Base-by-base conservation (phyloP, 805 yeast species). In the Hanseniaspora pseudoguilliermondii region DNA sequence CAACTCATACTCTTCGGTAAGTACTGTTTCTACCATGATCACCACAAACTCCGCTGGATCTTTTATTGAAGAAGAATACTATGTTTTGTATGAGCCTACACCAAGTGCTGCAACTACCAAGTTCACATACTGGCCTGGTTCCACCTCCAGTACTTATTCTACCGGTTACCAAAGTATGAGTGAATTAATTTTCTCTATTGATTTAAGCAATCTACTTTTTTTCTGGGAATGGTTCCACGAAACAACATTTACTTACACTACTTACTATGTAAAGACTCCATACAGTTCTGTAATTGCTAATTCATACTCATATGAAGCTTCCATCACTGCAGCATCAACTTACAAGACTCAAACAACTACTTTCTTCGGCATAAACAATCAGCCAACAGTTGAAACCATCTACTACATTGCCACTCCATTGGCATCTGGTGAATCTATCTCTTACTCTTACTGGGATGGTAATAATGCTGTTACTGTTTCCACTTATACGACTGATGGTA, bases 341-440 rank as follows among this genome's bases (percentile, higher is more conserved):
- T 57, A 48, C 46, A 40, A 57, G 8, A 59, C 60, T 8, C 38
- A 32, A 5, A 35, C 32, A 27, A 49, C 34, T 9, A 54, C 58
- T 1, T 35, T 48, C 47, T 47, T 57, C 21, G 61, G 61, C 18
- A n/a, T 57, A 2, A 58, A 60, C n/a, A 46, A 46, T 16, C 23
- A 46, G 2, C 49, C 49, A 9, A 50, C 54, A 3, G 57, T 58
- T 32, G 56, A 57, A 34, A 52, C 55, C 11, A 13, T 52, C 8
- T 52, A 52, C 39, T 36, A 1, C 20, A 29, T 52, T 36, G 55
- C 49, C 18, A 52, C 49, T 36, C 55, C 55, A 23, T 41, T 47
- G 9, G 40, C 50, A 10, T 10, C 41, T 16, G 27, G 20, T 5
- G 20, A 34, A 3, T 34, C 48, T 7, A 50, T 44, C 9, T 34